Conservation (phyloP, 2,329 filamentous ascomycete species). For the Colletotrichum chlorophyti region DNA sequence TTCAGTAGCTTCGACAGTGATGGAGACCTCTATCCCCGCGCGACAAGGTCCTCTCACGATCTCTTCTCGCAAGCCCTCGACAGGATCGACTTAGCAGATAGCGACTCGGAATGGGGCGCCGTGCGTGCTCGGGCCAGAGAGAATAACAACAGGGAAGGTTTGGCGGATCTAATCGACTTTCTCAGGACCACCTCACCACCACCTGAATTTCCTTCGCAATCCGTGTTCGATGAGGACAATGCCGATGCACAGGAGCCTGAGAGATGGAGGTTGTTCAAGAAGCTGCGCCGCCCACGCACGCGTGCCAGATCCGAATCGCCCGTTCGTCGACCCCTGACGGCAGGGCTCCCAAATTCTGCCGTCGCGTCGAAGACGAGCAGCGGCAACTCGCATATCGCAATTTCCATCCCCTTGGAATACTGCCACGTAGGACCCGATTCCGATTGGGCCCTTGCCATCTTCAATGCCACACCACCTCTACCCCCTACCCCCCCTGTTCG, state of each 20-base stretch:
- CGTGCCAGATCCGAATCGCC: constrained; percentile 34
- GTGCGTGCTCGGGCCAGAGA: constrained; percentile 28
- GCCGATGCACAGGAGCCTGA: constrained; percentile 37
- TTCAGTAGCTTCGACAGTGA: constrained; percentile 25
- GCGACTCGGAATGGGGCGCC: constrained; percentile 19
- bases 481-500: constrained; percentile 21
- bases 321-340: constrained; percentile 24
- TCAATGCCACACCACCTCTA: constrained; percentile 33
- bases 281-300: constrained; percentile 31
- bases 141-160: constrained; percentile 22
- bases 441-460: constrained; percentile 28
- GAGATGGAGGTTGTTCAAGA: constrained; percentile 50
- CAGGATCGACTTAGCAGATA: constrained; percentile 4
- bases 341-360: constrained; percentile 59
- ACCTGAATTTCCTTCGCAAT: constrained; percentile 11
- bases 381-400: constrained; percentile 65
- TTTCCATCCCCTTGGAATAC: constrained; percentile 63
- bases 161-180: constrained; percentile 30
- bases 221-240: constrained; percentile 35
- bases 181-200: constrained; percentile 22
- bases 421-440: constrained; percentile 46
- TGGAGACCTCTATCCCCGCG: constrained; percentile 21
- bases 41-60: constrained; percentile 27
- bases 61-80: constrained; percentile 19
- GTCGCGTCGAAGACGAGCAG: constrained; percentile 59